Base-by-base conservation (phyloP, 495 filamentous ascomycete genomes). In the Hyaloscypha bicolor region DNA sequence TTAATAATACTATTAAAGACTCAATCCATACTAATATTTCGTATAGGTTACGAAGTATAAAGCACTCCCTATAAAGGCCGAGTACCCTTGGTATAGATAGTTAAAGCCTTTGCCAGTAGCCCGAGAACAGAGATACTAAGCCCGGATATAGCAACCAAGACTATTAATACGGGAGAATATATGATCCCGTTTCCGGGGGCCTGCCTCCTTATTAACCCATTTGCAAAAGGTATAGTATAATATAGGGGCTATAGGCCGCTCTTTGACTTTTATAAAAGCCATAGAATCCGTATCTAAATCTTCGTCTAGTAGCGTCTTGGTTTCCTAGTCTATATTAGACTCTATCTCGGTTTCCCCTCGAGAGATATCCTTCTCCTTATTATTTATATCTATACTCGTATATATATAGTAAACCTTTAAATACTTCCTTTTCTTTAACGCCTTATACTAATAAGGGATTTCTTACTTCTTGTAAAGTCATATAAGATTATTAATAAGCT, bases 161-260 rank as follows among this genome's bases (percentile, higher is more conserved):
- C 42, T 48, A 48, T 48, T 48, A 48, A n/a, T 11, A 48, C 42
- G n/a, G n/a, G 42, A 48, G 42, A 48, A 48, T 48, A 48, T 48
- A 48, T 48, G 2, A 1, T 48, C 42, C 42, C 42, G 11, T 48
- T n/a, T 48, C n/a, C 2, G 2, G 11, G 12, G n/a, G 12, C 42
- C 2, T n/a, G n/a, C 42, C 25, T 25, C 25, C 25, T 25, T 25
- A 25, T 25, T 25, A 25, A 25, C 25, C 25, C 2, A 25, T 25
- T 25, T 25, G 25, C 2, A 25, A 25, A 25, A 25, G 25, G 25
- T 25, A 25, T 25, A 25, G 25, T 25, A 48, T 48, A 48, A 2
- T n/a, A 48, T 48, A 48, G n/a, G 42, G 42, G n/a, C 42, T 1
- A 48, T 48, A 12, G n/a, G n/a, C 42, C 11, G 42, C 42, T 48